phyloP scores from a whole-genome alignment of 768 basidiomycete species.

The Boletellus ananas region DNA sequence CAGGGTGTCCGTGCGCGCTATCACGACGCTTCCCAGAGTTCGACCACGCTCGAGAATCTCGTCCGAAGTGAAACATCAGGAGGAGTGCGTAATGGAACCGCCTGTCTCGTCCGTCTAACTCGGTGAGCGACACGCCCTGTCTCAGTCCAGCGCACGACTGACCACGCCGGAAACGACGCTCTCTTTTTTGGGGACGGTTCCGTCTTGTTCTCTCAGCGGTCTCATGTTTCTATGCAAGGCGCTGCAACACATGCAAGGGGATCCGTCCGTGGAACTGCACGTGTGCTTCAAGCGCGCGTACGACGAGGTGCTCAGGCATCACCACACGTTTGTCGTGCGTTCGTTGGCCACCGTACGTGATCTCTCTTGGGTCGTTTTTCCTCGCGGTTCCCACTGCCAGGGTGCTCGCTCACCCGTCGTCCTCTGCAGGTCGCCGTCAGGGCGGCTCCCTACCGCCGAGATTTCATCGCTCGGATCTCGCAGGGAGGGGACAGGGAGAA shows the following conservation, averaged over 20 bases:
- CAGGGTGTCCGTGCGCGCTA: conserved; percentile 66
- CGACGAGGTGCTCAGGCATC: conserved; percentile 61
- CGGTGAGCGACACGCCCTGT: conserved; percentile 43
- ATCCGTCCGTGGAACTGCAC: conserved; percentile 51
- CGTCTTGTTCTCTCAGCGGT: conserved; percentile 41
- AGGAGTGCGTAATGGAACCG: conserved; percentile 47
- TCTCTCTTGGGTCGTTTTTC: neutral
- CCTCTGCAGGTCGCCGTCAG: conserved; percentile 51
- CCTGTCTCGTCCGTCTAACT: conserved; percentile 61
- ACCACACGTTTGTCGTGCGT: conserved; percentile 65
- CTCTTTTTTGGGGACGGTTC: neutral
- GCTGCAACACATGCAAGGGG: conserved; percentile 59
- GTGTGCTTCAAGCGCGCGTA: conserved; percentile 70
- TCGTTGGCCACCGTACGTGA: conserved; percentile 37
- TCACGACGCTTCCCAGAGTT: conserved; percentile 39
- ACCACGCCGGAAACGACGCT: neutral
- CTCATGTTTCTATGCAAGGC: conserved; percentile 66
- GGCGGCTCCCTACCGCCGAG: conserved; percentile 56
- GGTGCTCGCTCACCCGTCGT: neutral
- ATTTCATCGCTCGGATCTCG: conserved; percentile 60
- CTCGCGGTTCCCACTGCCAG: neutral
- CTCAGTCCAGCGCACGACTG: neutral
- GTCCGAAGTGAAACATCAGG: conserved; percentile 49
- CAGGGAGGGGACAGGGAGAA: conserved; percentile 62
- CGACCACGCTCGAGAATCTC: conserved; percentile 57